A percentile compares a stretch with the other conserved stretches of the same genome.
phyloP scores from a whole-genome alignment of 1,284 basidiomycete species.

The Ustilago tritici region DNA sequence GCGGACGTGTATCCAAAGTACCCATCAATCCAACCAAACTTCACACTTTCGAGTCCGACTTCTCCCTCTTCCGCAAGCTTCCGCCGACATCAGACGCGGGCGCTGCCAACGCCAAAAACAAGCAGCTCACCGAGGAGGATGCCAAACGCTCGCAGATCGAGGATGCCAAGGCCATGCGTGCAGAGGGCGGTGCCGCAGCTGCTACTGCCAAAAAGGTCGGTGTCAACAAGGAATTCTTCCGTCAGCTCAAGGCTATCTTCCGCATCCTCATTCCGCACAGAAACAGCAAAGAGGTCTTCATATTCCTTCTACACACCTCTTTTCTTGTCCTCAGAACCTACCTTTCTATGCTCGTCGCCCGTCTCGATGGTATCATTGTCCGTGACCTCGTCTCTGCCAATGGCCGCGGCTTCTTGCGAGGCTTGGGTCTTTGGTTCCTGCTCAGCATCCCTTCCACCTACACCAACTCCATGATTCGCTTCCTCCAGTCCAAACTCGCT shows the following conservation, averaged over 20 bases:
- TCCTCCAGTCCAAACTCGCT: conserved; percentile 89
- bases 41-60: conserved; percentile 67
- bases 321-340: conserved; percentile 87
- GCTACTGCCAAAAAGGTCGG: conserved; percentile 68
- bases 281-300: conserved; percentile 77
- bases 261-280: conserved; percentile 63
- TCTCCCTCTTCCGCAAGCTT: conserved; percentile 55
- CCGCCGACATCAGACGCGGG: conserved; percentile 55
- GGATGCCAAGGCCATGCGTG: conserved; percentile 59
- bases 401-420: conserved; percentile 83
- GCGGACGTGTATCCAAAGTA: conserved; percentile 67
- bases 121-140: conserved; percentile 36
- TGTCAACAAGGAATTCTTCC: conserved; percentile 82
- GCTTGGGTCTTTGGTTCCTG: conserved; percentile 87
- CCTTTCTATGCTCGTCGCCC: conserved; percentile 81
- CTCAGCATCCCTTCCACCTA: conserved; percentile 93
- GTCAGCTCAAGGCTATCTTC: conserved; percentile 71
- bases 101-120: conserved; percentile 33
- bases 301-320: conserved; percentile 83
- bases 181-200: conserved; percentile 60
- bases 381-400: conserved; percentile 89
- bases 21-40: conserved; percentile 68
- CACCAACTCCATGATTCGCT: conserved; percentile 95
- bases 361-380: conserved; percentile 89
- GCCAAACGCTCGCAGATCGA: conserved; percentile 40